Conservation (phyloP, 2,329 filamentous ascomycete genomes). For the Botrytis cinerea region DNA sequence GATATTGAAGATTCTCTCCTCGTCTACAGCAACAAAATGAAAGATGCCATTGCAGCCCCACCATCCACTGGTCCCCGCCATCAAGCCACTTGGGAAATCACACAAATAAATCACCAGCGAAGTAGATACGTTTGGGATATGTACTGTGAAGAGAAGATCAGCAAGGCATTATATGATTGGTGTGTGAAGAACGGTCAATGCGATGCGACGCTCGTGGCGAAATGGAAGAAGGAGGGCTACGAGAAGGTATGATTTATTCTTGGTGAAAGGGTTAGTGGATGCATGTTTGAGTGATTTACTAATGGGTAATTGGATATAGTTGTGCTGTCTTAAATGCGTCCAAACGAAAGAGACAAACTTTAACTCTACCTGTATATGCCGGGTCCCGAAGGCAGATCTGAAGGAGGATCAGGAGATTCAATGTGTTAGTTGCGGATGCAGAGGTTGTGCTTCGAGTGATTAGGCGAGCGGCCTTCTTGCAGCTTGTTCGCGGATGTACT, state of each 20-base stretch:
- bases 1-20: constrained; percentile 86
- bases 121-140: constrained; percentile 93
- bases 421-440: constrained; percentile 93
- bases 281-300: neutral
- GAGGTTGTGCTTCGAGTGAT: constrained; percentile 85
- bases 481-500: constrained; percentile 2
- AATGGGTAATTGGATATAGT: constrained; percentile 48
- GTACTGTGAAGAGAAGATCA: constrained; percentile 96
- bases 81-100: constrained; percentile 94
- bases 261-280: neutral
- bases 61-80: constrained; percentile 78
- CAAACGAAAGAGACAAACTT: constrained; percentile 99
- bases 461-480: constrained; percentile 44
- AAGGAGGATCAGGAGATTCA: constrained; percentile 90
- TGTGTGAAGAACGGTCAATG: constrained; percentile 95
- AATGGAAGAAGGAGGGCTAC: constrained; percentile 99
- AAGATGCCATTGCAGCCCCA: constrained; percentile 89
- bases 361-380: constrained; percentile 94
- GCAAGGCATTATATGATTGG: constrained; percentile 90
- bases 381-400: constrained; percentile 84
- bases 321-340: constrained; percentile 93
- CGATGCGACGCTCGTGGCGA: constrained; percentile 92
- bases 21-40: constrained; percentile 88
- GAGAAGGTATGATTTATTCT: constrained; percentile 69
- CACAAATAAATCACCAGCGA: constrained; percentile 94